Percentiles rank a stretch among this genome's conserved stretches.
These are phyloP conservation scores for Cafeteria roenbergensis DNA, from an alignment of 108 stramenopile genomes.

Conservation along the genomic window DNA sequence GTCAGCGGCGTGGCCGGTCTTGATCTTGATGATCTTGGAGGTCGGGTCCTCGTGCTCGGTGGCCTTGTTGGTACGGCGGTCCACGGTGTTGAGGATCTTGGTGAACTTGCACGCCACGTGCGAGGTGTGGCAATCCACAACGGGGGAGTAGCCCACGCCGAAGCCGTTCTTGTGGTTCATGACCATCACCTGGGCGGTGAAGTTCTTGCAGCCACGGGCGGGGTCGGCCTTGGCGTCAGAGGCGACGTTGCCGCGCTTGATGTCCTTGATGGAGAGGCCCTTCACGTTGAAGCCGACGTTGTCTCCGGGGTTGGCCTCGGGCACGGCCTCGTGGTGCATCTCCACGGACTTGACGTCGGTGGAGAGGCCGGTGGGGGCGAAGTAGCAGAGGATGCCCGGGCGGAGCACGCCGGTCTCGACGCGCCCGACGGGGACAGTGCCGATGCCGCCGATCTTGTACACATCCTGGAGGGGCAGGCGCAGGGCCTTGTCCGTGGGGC, in stretches of 20 bases:
- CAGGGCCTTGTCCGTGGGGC: conserved; percentile 77
- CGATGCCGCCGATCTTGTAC: conserved; percentile 82
- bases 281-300: conserved; percentile 88
- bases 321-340: conserved; percentile 74
- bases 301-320: conserved; percentile 71
- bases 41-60: conserved; percentile 69
- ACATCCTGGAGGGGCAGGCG: conserved; percentile 87
- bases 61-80: conserved; percentile 68
- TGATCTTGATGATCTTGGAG: too few relatives aligned
- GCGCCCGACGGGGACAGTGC: conserved; percentile 80
- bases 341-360: conserved; percentile 78
- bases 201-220: conserved; percentile 46
- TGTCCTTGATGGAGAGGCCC: conserved; percentile 71
- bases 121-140: conserved; percentile 86
- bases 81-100: conserved; percentile 72
- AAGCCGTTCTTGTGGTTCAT: conserved; percentile 78
- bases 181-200: conserved; percentile 77
- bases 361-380: conserved; percentile 61
- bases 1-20: conserved; percentile 75
- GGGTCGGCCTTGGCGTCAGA: conserved; percentile 61
- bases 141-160: conserved; percentile 66
- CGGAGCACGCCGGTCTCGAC: conserved; percentile 80
- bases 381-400: conserved; percentile 65
- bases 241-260: conserved; percentile 74
- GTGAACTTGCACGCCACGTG: conserved; percentile 84